phyloP scores from a whole-genome alignment of 495 filamentous ascomycete genomes.

The Paragyromitra xinjiangensis region DNA sequence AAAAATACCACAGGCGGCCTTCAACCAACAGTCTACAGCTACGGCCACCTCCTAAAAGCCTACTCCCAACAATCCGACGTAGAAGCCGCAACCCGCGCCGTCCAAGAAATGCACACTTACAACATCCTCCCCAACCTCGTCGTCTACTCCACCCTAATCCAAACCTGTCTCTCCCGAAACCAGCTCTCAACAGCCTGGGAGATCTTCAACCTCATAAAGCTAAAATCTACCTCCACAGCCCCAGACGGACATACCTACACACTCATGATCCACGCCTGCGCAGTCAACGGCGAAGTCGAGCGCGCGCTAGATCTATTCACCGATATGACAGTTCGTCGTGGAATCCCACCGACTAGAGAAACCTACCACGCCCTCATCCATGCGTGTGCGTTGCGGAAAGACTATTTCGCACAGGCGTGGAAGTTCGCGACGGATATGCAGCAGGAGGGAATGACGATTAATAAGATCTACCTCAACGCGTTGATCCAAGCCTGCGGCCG shows the following conservation, averaged over 20 bases:
- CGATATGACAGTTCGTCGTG: constrained; percentile 55
- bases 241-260: constrained; percentile 51
- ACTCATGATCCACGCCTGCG: constrained; percentile 57
- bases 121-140: constrained; percentile 53
- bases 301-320: constrained; percentile 53
- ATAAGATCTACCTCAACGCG: constrained; percentile 43
- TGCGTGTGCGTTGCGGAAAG: constrained; percentile 56
- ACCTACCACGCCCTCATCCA: constrained; percentile 56
- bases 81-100: constrained; percentile 43
- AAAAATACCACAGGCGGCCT: constrained; percentile 40
- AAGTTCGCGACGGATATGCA: constrained; percentile 56
- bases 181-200: constrained; percentile 54
- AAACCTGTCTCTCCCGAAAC: constrained; percentile 52
- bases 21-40: constrained; percentile 50
- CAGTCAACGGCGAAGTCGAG: constrained; percentile 52
- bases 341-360: constrained; percentile 39
- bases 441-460: constrained; percentile 38
- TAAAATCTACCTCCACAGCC: constrained; percentile 54
- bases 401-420: constrained; percentile 55
- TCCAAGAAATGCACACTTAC: constrained; percentile 54
- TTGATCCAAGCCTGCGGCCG: constrained; percentile 56
- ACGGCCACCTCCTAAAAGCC: constrained; percentile 56
- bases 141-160: constrained; percentile 56
- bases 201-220: constrained; percentile 58
- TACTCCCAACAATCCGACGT: constrained; percentile 50